These are phyloP conservation scores for Cladophialophora carrionii DNA, from an alignment of 2,329 filamentous ascomycete genomes.

Conservation along the genomic window DNA sequence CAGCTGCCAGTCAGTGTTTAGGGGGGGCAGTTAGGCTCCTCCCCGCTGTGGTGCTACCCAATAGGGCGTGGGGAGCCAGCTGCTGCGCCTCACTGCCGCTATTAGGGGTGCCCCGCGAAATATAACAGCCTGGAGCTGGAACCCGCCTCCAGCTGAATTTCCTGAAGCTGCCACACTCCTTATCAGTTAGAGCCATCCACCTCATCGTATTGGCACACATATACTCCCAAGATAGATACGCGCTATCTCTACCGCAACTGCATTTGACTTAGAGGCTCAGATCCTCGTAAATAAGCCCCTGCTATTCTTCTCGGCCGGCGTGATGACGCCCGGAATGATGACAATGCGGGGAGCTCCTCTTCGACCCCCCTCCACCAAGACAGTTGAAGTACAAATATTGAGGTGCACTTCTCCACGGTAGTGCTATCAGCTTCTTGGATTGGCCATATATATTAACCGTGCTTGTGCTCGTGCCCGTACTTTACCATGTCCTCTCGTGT, in stretches of 20 bases:
- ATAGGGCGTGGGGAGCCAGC: not conserved
- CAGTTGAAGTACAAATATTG: constrained; percentile 22
- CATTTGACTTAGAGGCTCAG: not conserved
- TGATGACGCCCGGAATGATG: constrained; percentile 19
- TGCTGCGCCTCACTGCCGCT: constrained; percentile 17
- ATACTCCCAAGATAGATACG: constrained; percentile 6
- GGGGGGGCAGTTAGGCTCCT: not conserved
- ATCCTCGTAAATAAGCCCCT: not conserved
- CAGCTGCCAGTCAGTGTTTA: not conserved
- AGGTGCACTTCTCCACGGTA: constrained; percentile 30
- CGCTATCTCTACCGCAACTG: not conserved
- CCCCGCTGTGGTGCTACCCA: not conserved
- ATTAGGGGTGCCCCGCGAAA: constrained; percentile 2
- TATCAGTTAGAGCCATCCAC: not conserved
- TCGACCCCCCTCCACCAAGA: constrained; percentile 24
- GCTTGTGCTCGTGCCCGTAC: not conserved
- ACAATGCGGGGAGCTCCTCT: constrained; percentile 27
- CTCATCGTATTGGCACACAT: constrained; percentile 15
- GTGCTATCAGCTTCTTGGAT: constrained; percentile 3
- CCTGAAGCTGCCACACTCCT: not conserved
- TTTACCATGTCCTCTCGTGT: constrained; percentile 25
- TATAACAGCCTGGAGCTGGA: constrained; percentile 1
- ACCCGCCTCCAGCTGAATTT: not conserved
- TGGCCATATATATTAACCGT: constrained; percentile 29
- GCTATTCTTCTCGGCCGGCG: constrained; percentile 1